Evolutionary conservation across 176 grass and related monocot species (phyloP).

Genomic region (Avena eriantha): DNA sequence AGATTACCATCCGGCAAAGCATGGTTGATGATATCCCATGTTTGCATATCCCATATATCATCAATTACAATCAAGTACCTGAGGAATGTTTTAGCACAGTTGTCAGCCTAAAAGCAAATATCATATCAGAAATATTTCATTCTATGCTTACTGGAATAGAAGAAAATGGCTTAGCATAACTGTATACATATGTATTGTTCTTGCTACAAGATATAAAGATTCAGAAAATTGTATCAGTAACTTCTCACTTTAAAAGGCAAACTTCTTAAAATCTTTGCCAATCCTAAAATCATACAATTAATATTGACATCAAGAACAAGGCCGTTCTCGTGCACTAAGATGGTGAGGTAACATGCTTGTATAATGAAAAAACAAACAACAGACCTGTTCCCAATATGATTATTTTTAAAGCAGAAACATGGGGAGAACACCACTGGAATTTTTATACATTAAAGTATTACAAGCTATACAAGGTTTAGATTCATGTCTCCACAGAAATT

Average conservation of each 20-base stretch:
- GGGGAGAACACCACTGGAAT: too few relatives aligned
- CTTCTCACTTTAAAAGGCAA: background rate
- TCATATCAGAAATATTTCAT: background rate
- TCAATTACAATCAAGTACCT: constrained; percentile 48
- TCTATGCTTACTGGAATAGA: background rate
- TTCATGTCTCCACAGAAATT: background rate
- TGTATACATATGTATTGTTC: background rate
- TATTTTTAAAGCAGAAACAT: too few relatives aligned
- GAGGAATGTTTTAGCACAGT: background rate
- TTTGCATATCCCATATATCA: constrained; percentile 30
- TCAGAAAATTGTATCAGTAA: background rate
- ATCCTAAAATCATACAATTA: background rate
- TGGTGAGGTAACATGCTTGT: background rate
- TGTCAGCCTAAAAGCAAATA: background rate
- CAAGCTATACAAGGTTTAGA: background rate
- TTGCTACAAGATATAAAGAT: background rate
- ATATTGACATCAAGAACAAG: background rate
- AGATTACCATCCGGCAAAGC: constrained; percentile 21
- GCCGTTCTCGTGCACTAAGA: background rate
- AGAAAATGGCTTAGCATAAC: background rate
- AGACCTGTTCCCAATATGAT: background rate
- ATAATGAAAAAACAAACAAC: background rate
- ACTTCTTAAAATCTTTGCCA: background rate
- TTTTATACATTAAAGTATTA: too few relatives aligned
- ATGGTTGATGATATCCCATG: constrained; percentile 34